Percentiles rank a stretch among this genome's conserved stretches.
phyloP scores from a whole-genome alignment of 2,329 filamentous ascomycete species.

The Samsoniella hepiali region DNA sequence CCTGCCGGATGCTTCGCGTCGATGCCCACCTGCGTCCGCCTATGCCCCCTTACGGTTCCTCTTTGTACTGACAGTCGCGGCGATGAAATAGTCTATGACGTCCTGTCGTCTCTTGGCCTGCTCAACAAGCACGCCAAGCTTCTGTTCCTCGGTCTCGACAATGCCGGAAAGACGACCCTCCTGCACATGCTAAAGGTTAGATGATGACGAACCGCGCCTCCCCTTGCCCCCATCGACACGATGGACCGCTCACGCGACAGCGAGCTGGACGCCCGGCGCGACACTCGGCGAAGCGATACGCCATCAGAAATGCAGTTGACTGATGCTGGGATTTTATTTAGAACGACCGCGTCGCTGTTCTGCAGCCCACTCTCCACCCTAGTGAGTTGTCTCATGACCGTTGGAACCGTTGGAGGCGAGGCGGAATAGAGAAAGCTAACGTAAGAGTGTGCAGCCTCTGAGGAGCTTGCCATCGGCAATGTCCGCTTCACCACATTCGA shows the following conservation, averaged over 20 bases:
- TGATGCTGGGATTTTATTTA: slow-evolving; percentile 35
- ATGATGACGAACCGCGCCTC: slow-evolving; percentile 18
- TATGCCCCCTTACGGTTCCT: background rate
- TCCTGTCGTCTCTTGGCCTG: slow-evolving; percentile 81
- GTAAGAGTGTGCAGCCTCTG: slow-evolving; percentile 58
- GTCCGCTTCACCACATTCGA: slow-evolving; percentile 95
- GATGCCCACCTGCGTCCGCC: background rate
- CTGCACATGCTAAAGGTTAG: slow-evolving; percentile 92
- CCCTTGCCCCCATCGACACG: background rate
- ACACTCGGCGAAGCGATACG: background rate
- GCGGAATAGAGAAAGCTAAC: background rate
- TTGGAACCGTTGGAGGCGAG: background rate
- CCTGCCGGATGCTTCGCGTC: background rate
- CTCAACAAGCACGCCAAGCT: slow-evolving; percentile 96
- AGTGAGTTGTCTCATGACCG: slow-evolving; percentile 55
- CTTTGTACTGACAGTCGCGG: slow-evolving; percentile 31
- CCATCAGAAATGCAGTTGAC: slow-evolving; percentile 20
- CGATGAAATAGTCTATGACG: slow-evolving; percentile 66
- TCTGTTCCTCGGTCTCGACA: slow-evolving; percentile 88
- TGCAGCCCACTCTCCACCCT: slow-evolving; percentile 87
- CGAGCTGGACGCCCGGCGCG: background rate
- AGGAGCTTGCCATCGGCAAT: slow-evolving; percentile 89
- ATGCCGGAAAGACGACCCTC: slow-evolving; percentile 90
- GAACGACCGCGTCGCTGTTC: slow-evolving; percentile 90
- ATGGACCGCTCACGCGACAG: background rate